Base-by-base conservation (phyloP, 177 flowering plant genomes). In the Tripterygium wilfordii region DNA sequence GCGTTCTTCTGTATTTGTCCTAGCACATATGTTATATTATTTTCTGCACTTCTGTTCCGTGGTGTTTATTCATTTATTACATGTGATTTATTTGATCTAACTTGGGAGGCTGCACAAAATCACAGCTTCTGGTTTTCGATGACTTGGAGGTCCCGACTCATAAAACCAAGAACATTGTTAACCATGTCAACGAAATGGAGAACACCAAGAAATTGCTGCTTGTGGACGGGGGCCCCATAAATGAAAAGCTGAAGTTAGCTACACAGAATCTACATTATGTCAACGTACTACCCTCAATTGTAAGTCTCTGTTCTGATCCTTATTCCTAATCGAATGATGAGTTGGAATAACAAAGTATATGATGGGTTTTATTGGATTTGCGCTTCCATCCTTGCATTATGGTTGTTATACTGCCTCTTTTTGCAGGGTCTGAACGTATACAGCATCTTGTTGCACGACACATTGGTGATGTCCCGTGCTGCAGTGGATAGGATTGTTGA, bases 361-460 rank as follows among this genome's bases (percentile, higher is more conserved):
- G n/a, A n/a, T n/a, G n/a, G n/a, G n/a, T n/a, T n/a, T n/a, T n/a
- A n/a, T n/a, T n/a, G n/a, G n/a, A n/a, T n/a, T n/a, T n/a, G n/a
- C n/a, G n/a, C n/a, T n/a, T n/a, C n/a, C n/a, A n/a, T n/a, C n/a
- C n/a, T n/a, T n/a, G n/a, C n/a, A n/a, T n/a, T n/a, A n/a, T n/a
- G n/a, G n/a, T n/a, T n/a, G n/a, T n/a, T n/a, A n/a, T n/a, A n/a
- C n/a, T n/a, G n/a, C n/a, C n/a, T n/a, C n/a, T n/a, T n/a, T 46
- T 37, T 56, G 54, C 82, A 91, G 98, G 98, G 98, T 36, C 59
- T 88, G 54, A 91, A 91, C 53, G 96, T 91, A 12, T 92, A 92
- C 56, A 92, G 98, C 76, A 88, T 92, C 20, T 60, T 92, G 59
- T 78, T 57, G 40, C 96, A 88, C 43, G 96, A 92, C 57, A 92